Evolutionary conservation across 768 basidiomycete species (phyloP).

Genomic region (Chalciporus pseudorubinellus): DNA sequence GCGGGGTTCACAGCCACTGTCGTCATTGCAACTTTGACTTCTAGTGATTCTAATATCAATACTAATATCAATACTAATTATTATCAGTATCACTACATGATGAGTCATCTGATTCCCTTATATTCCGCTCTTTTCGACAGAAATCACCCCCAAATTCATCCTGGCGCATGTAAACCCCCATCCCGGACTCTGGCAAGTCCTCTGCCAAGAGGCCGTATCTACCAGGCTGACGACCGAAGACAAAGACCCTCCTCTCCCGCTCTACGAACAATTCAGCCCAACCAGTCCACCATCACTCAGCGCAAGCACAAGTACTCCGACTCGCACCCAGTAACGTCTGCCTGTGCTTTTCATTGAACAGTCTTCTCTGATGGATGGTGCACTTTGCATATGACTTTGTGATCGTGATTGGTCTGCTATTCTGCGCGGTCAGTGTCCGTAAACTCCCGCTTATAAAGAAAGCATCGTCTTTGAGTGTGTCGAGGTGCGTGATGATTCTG

Average conservation of each 20-base stretch:
- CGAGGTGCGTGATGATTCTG: neutral
- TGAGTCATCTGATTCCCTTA: too few relatives aligned
- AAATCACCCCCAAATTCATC: too few relatives aligned
- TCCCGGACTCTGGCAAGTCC: slow-evolving; percentile 23
- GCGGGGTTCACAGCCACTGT: neutral
- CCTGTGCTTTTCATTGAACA: slow-evolving; percentile 2
- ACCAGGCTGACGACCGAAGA: neutral
- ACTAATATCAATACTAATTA: too few relatives aligned
- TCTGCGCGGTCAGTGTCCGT: too few relatives aligned
- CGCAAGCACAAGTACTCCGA: neutral
- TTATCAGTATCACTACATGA: too few relatives aligned
- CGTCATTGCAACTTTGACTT: too few relatives aligned
- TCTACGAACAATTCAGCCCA: slow-evolving; percentile 17
- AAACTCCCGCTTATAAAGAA: neutral
- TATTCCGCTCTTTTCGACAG: too few relatives aligned
- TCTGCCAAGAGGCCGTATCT: slow-evolving; percentile 16
- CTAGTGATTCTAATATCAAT: too few relatives aligned
- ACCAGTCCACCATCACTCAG: neutral
- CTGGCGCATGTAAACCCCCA: slow-evolving; percentile 16
- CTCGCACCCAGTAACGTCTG: slow-evolving; percentile 2
- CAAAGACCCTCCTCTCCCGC: slow-evolving; percentile 19
- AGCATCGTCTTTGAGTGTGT: neutral
- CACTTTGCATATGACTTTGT: too few relatives aligned
- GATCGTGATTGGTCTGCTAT: too few relatives aligned
- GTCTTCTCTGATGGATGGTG: slow-evolving; percentile 11